Evolutionary conservation across 1,284 basidiomycete genomes (phyloP).

Genomic region (Malassezia slooffiae): DNA sequence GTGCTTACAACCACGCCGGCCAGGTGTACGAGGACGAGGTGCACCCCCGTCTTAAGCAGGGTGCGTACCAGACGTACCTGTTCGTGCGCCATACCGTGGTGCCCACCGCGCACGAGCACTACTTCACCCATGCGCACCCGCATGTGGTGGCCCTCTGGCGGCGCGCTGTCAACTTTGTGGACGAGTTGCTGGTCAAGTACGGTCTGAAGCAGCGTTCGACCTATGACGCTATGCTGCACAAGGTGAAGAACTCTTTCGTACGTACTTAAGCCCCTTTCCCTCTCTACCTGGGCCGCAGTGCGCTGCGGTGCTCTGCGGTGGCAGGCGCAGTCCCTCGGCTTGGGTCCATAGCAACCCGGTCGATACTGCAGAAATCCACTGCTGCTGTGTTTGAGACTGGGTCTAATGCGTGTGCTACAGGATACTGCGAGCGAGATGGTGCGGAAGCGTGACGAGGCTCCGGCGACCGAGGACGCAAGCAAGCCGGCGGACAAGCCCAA

Average conservation of each 20-base stretch:
- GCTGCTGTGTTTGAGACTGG: too few relatives aligned
- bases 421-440: too few relatives aligned
- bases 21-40: slow-evolving; percentile 32
- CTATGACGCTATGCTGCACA: slow-evolving; percentile 3
- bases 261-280: too few relatives aligned
- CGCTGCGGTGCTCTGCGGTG: too few relatives aligned
- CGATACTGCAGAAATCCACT: too few relatives aligned
- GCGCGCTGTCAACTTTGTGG: not conserved
- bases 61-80: slow-evolving; percentile 20
- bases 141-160: slow-evolving; percentile 2
- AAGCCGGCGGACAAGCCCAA: too few relatives aligned
- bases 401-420: too few relatives aligned
- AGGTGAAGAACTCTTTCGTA: slow-evolving; percentile 12
- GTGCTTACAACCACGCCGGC: slow-evolving; percentile 21
- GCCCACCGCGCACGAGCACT: slow-evolving; percentile 11
- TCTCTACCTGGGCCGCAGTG: too few relatives aligned
- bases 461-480: too few relatives aligned
- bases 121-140: slow-evolving; percentile 16
- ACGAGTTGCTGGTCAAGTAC: slow-evolving; percentile 10
- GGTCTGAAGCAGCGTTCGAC: slow-evolving; percentile 5
- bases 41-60: slow-evolving; percentile 29
- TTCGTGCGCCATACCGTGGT: slow-evolving; percentile 19
- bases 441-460: too few relatives aligned
- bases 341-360: too few relatives aligned
- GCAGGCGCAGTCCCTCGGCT: too few relatives aligned